Conservation (phyloP, 208 protist genomes). For the Entamoeba nuttalli region DNA sequence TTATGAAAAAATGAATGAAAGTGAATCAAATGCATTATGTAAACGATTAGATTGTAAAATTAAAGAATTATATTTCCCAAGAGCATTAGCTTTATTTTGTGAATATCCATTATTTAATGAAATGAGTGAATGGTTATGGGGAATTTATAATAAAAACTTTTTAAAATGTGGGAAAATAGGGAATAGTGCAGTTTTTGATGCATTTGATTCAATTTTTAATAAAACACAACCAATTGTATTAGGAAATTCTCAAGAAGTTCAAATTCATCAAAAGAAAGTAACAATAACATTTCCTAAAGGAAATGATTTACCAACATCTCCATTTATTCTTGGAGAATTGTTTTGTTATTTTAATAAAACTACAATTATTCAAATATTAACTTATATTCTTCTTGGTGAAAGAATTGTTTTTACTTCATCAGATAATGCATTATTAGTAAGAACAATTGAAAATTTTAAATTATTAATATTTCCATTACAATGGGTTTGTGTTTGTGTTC, state of each 20-base stretch:
- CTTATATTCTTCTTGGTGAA: neutral
- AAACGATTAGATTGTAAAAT: neutral
- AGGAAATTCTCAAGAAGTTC: neutral
- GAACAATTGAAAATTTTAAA: neutral
- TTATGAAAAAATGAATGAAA: neutral
- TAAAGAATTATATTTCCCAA: neutral
- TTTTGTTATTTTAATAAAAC: neutral
- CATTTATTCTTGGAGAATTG: neutral
- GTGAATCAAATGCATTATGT: neutral
- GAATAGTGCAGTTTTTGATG: neutral
- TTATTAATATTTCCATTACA: neutral
- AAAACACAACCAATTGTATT: neutral
- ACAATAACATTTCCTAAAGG: neutral
- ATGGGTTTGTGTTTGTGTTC: neutral
- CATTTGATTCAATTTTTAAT: neutral
- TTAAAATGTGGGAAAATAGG: neutral
- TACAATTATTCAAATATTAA: neutral
- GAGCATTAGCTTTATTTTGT: neutral
- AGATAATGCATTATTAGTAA: neutral
- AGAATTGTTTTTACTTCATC: neutral
- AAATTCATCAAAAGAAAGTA: neutral
- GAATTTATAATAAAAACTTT: neutral
- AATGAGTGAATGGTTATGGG: neutral
- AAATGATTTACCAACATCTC: neutral
- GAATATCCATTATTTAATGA: neutral